Evolutionary conservation across 1,284 basidiomycete species (phyloP), one percentile per base, ranked within the genome.

Genomic region (Trametes polyzona): DNA sequence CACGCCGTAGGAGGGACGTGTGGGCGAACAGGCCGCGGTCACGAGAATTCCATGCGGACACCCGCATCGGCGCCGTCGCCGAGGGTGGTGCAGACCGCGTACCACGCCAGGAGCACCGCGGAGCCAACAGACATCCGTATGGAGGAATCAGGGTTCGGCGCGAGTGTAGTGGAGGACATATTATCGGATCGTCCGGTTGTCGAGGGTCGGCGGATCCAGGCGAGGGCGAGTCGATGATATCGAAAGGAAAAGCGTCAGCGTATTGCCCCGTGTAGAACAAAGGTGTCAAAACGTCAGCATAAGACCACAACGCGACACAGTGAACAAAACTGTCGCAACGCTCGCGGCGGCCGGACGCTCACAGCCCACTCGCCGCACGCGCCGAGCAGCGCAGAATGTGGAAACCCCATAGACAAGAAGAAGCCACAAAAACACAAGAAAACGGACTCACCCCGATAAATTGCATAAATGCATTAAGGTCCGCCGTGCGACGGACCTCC

Each of bases 361-460:
- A 12, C 6, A 14, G 4, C 23, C 30, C 6, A 10, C 12, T 4
- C 30, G 27, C 26, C 40, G 23, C 23, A 5, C 23, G 12, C 24
- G 10, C 23, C 29, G 2, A 30, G 27, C 4, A 1, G 8, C 19
- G 27, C 24, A 36, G 8, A 11, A 46, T 12, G 8, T 9, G 5
- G 10, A 12, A 16, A 33, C 16, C 12, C 4, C 23, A 21, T 9
- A 23, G 14, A 24, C 19, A 21, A 33, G 26, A 7, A 39, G 16
- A 27, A 23, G 26, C 36, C 4, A 16, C 19, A 19, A 23, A 27
- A 27, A 9, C 30, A 40, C 26, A 6, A 39, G 32, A 47, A 37
- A 32, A 16, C 27, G 23, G 19, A 73, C 76, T 61, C 61, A 79
- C 80, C 63, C 80, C 80, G 40, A 82, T 79, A 62, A 77, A 75